Evolutionary conservation across 352 stramenopile species (phyloP), one percentile per base, ranked within the genome.

Genomic region (Phytophthora podocarpi): DNA sequence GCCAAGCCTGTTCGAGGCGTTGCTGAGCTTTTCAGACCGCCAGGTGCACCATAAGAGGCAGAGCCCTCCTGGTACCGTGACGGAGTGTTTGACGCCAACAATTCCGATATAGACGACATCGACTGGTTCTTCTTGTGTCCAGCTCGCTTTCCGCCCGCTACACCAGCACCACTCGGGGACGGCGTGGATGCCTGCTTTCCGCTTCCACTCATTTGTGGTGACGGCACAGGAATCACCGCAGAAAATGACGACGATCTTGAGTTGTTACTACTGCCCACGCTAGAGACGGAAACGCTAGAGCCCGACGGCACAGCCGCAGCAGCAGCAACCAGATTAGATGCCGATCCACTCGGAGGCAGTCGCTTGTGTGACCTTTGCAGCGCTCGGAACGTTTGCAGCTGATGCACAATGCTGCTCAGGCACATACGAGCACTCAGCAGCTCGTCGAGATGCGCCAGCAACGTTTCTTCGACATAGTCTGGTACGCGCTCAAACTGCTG

Each of bases 111-210:
- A 1, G 85, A 92, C 32, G 87, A 96, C 82, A 96, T 92, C 3
- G 85, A 94, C 53, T 93, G 83, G 56, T 96, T 93, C 57, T 96
- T 96, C 69, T 94, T 92, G 72, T 96, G 87, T 13, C 68, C 79
- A 42, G 82, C 82, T 61, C 80, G 78, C 35, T 93, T 93, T 8
- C 72, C 70, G 8, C 61, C 55, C 1, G 70, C 66, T 53, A 73
- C 59, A 4, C 59, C 66, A 20, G 47, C 26, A 54, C 34, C 39
- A 46, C 39, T 70, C 5, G 63, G 51, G 13, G 71, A 78, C n/a
- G 71, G 57, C 5, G 73, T 74, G 0, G 72, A 63, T 16, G 72
- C 48, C 28, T 79, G 66, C 27, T 64, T 72, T 3, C 69, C 72
- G 20, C 61, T 78, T 27, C 67, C 45, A 45, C 59, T 67, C 59